Evolutionary conservation across 2,329 filamentous ascomycete species (phyloP), one percentile per base, ranked within the genome.

Genomic region (Hypoxylon sp.): DNA sequence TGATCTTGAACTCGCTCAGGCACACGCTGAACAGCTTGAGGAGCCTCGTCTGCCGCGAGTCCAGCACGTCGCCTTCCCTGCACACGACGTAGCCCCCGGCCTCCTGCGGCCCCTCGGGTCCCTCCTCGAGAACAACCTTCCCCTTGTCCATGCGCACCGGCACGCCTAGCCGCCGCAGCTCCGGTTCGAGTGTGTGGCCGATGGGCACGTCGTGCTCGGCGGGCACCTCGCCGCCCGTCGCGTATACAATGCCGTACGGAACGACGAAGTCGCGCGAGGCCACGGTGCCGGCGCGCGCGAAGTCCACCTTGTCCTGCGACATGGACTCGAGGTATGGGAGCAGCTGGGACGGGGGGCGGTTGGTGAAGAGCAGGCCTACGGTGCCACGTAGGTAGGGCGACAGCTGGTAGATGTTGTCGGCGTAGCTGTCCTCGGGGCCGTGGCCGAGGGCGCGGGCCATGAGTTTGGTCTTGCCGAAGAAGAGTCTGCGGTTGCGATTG

Each of bases 401-500:
- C 65, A 98, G 89, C 70, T 84, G 82, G 79, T 93, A 86, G 76
- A 96, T 89, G 78, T 93, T 93, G 48, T 92, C 88, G 74, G 93
- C 92, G 81, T 92, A 88, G 82, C 94, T 93, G 76, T 93, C 92
- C 77, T 92, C 91, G 73, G 90, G 86, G 59, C 86, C 90, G 72
- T 88, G 88, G 78, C 96, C 96, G 27, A 99, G 91, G 63, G 96
- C 94, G 83, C 96, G 95, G 75, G 93, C 91, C 94, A 98, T 98
- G 81, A 99, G 94, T 84, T 98, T 98, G 67, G 95, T 98, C 86
- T 98, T 99, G 83, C 95, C 96, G 82, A 98, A 98, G 89, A 98
- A 98, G 80, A 99, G 85, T 75, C 94, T 96, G 75, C 6, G 10
- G 15, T 13, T 47, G 7, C n/a, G 10, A n/a, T 56, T n/a, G 27